Percentiles rank a stretch among this genome's conserved stretches.
phyloP scores from a whole-genome alignment of 2,329 filamentous ascomycete genomes.

The Exophiala mesophila region DNA sequence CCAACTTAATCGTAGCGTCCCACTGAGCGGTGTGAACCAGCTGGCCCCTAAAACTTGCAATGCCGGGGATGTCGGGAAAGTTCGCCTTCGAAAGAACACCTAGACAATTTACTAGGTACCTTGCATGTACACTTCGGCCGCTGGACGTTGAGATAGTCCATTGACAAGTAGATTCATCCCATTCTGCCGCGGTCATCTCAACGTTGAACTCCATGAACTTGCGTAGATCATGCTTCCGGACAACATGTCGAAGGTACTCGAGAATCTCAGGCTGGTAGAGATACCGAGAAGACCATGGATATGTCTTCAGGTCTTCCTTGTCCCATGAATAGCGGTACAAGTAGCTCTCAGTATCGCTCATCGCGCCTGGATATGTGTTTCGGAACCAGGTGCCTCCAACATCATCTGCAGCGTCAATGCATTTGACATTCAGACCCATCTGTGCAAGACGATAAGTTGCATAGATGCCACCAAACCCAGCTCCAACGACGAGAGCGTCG shows the following conservation, averaged over 20 bases:
- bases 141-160: slow-evolving; percentile 44
- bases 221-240: slow-evolving; percentile 38
- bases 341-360: slow-evolving; percentile 38
- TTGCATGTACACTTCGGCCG: slow-evolving; percentile 34
- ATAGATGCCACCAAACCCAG: slow-evolving; percentile 42
- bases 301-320: slow-evolving; percentile 38
- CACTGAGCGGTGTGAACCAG: slow-evolving; percentile 57
- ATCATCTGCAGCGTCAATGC: slow-evolving; percentile 51
- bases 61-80: slow-evolving; percentile 55
- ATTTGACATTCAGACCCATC: slow-evolving; percentile 42
- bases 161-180: slow-evolving; percentile 30
- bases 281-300: slow-evolving; percentile 26
- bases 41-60: slow-evolving; percentile 54
- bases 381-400: slow-evolving; percentile 35
- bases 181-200: slow-evolving; percentile 38
- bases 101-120: slow-evolving; percentile 43
- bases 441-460: slow-evolving; percentile 50
- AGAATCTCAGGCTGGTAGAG: slow-evolving; percentile 38
- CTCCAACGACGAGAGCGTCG: slow-evolving; percentile 26
- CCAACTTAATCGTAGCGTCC: slow-evolving; percentile 48
- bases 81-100: slow-evolving; percentile 54
- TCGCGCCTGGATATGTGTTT: slow-evolving; percentile 37
- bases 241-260: slow-evolving; percentile 45
- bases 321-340: slow-evolving; percentile 46
- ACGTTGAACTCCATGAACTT: slow-evolving; percentile 41